Conservation (phyloP, 1,139 yeast genomes). For the Debaryomyces sp. region DNA sequence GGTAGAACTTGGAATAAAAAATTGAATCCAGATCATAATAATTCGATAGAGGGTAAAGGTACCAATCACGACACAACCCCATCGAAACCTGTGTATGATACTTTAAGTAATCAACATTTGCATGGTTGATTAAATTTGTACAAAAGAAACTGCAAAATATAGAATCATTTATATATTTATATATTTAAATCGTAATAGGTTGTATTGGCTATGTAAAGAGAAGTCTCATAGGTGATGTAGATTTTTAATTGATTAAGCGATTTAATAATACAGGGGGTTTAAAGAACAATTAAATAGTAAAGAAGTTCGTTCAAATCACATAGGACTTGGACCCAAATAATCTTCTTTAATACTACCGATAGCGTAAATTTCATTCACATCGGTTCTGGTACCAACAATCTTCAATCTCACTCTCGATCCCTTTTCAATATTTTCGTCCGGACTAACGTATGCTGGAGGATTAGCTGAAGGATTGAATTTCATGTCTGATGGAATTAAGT, state of each 20-base stretch:
- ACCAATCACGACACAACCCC: neutral
- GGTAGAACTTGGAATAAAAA: constrained; percentile 10
- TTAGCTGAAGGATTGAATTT: constrained; percentile 92
- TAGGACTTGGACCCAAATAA: constrained; percentile 80
- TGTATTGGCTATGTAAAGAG: constrained; percentile 2
- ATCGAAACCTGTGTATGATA: constrained; percentile 1
- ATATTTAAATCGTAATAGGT: neutral
- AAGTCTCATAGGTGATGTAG: constrained; percentile 1
- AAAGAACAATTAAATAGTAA: neutral
- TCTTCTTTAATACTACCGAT: constrained; percentile 98
- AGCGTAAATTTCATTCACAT: constrained; percentile 95
- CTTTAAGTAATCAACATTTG: neutral
- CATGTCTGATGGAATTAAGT: constrained; percentile 93
- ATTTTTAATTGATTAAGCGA: neutral
- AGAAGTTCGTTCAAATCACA: constrained; percentile 21
- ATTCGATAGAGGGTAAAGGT: neutral
- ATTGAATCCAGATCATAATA: neutral
- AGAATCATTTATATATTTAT: neutral
- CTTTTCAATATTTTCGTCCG: constrained; percentile 92
- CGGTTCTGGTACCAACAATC: constrained; percentile 96
- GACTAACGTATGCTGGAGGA: constrained; percentile 97
- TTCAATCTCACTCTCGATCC: constrained; percentile 93
- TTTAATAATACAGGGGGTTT: constrained; percentile 4
- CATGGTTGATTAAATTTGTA: neutral
- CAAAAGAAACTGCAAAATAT: neutral